Base-by-base conservation (phyloP, 331 rosid genomes). In the Acacia pycnantha region DNA sequence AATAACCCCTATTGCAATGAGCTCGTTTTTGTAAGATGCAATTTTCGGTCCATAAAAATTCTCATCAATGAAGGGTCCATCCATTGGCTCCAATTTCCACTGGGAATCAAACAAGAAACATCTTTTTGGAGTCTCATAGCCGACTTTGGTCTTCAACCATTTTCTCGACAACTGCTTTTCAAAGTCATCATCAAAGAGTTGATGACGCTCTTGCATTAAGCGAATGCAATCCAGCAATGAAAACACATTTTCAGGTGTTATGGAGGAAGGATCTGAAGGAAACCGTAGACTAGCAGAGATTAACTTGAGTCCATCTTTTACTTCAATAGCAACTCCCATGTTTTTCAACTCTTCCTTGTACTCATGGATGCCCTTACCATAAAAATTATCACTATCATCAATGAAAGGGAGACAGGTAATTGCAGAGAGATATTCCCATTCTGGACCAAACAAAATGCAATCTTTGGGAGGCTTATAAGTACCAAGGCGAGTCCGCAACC, bases 51-150 rank as follows among this genome's bases (percentile, higher is more conserved):
- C 89, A 81, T 88, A 90, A 79, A 86, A 84, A 2, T 15, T 70
- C 74, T 87, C 88, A 62, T 93, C 93, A 62, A 93, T 76, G 76
- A 93, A 93, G 41, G 97, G 96, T 15, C 93, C 97, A 66, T 91
- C 94, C 18, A 71, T 82, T 43, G 48, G 83, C 81, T 81, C 61
- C 77, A 8, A 29, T 24, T 19, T 75, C 90, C 89, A 88, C 64
- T 53, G 64, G 8, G 82, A 77, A 81, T 74, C 82, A 59, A 90
- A 91, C 78, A 91, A 79, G 74, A 89, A 79, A 81, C 94, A 87
- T 81, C 87, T 51, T 22, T 78, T 27, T 9, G 97, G 94, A 73
- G 80, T 12, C 77, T 67, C 80, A 54, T 89, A 91, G 56, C 90
- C 97, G 53, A 48, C 77, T 76, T 77, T 59, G 6, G 97, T 89